Conservation (phyloP, 352 stramenopile species). For the Phytophthora kernoviae region DNA sequence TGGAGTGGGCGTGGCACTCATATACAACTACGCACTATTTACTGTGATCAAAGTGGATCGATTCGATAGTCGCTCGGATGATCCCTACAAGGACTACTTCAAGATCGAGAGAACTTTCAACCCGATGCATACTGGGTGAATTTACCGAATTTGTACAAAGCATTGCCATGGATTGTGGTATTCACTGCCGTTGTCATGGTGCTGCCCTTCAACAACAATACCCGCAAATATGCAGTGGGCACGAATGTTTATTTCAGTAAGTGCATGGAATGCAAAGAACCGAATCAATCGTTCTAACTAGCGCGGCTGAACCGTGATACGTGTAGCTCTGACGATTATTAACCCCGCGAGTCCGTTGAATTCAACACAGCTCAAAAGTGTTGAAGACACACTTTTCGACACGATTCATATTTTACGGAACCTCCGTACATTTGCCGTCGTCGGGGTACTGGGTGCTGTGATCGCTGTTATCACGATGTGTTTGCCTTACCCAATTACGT, state of each 20-base stretch:
- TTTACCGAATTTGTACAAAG: constrained; percentile 47
- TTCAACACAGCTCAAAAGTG: constrained; percentile 39
- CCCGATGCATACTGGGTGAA: constrained; percentile 56
- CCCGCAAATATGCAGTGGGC: constrained; percentile 67
- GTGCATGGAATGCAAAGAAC: not conserved
- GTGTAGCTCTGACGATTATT: constrained; percentile 66
- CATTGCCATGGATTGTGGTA: constrained; percentile 61
- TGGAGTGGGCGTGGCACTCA: constrained; percentile 58
- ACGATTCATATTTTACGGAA: constrained; percentile 57
- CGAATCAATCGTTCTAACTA: too few species aligned
- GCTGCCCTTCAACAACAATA: constrained; percentile 63
- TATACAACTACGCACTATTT: constrained; percentile 75
- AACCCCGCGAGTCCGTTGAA: constrained; percentile 50
- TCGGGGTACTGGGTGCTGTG: constrained; percentile 53
- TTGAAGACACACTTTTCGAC: constrained; percentile 38
- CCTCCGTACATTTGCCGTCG: constrained; percentile 51
- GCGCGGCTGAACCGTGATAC: too few species aligned
- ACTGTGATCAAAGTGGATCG: constrained; percentile 36
- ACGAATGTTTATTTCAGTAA: constrained; percentile 72
- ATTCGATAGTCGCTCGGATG: constrained; percentile 30
- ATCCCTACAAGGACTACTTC: constrained; percentile 42
- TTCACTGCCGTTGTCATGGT: constrained; percentile 63
- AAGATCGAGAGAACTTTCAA: constrained; percentile 58
- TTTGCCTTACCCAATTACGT: constrained; percentile 69
- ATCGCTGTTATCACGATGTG: constrained; percentile 62